Evolutionary conservation across 352 stramenopile species (phyloP).

Genomic region (Globisporangium splendens): DNA sequence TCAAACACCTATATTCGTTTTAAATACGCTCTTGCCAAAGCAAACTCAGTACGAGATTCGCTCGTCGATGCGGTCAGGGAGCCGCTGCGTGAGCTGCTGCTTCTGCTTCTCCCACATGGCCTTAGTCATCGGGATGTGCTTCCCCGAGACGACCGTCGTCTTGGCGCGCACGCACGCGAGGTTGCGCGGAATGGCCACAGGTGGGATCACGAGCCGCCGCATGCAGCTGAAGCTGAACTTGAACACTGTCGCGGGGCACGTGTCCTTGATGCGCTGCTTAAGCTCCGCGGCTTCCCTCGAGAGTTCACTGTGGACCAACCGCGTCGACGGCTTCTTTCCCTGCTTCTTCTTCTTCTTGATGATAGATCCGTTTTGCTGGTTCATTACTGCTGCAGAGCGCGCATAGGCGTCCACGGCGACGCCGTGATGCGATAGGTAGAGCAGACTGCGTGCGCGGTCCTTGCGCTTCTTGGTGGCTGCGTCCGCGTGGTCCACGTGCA

Average conservation of each 20-base stretch:
- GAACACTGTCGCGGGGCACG: constrained; percentile 38
- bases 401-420: constrained; percentile 14
- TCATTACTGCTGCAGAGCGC: not conserved
- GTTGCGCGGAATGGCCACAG: constrained; percentile 40
- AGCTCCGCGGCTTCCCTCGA: constrained; percentile 42
- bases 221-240: constrained; percentile 61
- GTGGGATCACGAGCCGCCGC: constrained; percentile 50
- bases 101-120: constrained; percentile 62
- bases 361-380: not conserved
- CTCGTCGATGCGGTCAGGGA: constrained; percentile 21
- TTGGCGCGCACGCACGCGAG: constrained; percentile 26
- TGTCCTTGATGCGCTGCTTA: constrained; percentile 52
- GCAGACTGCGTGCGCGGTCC: constrained; percentile 14
- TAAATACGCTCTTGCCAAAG: not conserved
- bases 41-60: not conserved
- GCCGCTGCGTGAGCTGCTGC: constrained; percentile 7
- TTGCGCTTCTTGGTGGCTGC: not conserved
- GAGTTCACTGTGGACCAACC: constrained; percentile 25
- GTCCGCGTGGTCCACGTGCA: constrained; percentile 5
- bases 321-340: constrained; percentile 9
- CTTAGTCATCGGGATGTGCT: constrained; percentile 56
- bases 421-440: constrained; percentile 34
- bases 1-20: not conserved
- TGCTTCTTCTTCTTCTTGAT: constrained; percentile 7
- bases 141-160: constrained; percentile 43